These are phyloP conservation scores for Penicillium riverlandense DNA, from an alignment of 495 filamentous ascomycete species.

Conservation along the genomic window DNA sequence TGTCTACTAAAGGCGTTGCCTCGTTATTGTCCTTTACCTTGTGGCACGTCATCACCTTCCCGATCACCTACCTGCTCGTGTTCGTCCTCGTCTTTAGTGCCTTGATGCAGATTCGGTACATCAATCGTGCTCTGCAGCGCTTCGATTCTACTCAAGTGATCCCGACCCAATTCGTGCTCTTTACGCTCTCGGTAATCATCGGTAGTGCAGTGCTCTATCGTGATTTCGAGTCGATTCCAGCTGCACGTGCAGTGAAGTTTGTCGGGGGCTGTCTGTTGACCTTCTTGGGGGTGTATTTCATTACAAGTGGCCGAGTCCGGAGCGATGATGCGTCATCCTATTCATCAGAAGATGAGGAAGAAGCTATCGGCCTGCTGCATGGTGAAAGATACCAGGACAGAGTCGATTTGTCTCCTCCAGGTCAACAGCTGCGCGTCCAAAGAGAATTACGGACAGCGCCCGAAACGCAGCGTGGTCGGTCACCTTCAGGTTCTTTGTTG, in stretches of 20 bases:
- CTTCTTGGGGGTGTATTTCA: slow-evolving; percentile 89
- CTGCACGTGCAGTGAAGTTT: slow-evolving; percentile 69
- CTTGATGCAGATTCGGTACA: slow-evolving; percentile 89
- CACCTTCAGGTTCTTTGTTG: slow-evolving; percentile 26
- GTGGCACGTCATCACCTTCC: slow-evolving; percentile 80
- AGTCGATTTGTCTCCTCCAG: slow-evolving; percentile 27
- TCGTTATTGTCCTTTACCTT: slow-evolving; percentile 87
- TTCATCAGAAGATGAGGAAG: slow-evolving; percentile 41
- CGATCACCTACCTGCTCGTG: slow-evolving; percentile 78
- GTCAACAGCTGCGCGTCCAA: slow-evolving; percentile 10
- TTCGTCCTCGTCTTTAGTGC: slow-evolving; percentile 75
- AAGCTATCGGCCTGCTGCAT: slow-evolving; percentile 37
- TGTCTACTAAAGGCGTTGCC: slow-evolving; percentile 93
- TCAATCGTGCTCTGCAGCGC: slow-evolving; percentile 88
- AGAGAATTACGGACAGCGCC: slow-evolving; percentile 10
- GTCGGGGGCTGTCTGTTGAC: slow-evolving; percentile 83
- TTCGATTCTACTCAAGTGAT: slow-evolving; percentile 98
- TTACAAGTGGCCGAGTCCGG: slow-evolving; percentile 58
- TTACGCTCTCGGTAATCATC: slow-evolving; percentile 90
- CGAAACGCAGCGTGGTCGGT: slow-evolving; percentile 14
- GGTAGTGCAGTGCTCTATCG: slow-evolving; percentile 89
- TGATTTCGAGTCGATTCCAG: slow-evolving; percentile 77
- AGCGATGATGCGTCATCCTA: slow-evolving; percentile 38
- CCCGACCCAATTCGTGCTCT: slow-evolving; percentile 92
- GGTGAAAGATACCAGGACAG: slow-evolving; percentile 37